Percentiles rank a stretch among this genome's conserved stretches.
Evolutionary conservation across 495 filamentous ascomycete genomes (phyloP).

Genomic region (Chaetomidium leptoderma): DNA sequence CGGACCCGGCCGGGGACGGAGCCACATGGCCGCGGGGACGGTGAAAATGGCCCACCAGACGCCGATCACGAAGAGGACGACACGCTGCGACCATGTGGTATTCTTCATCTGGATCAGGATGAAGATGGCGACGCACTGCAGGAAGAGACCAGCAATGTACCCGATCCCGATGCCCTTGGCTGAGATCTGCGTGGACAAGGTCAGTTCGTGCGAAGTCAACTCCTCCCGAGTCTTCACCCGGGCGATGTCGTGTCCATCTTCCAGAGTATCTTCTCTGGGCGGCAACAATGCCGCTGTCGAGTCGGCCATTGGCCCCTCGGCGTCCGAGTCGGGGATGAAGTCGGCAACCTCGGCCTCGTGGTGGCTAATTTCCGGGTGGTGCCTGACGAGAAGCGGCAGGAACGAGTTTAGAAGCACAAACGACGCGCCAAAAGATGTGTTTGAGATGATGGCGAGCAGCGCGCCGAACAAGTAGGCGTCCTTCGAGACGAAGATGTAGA

Average conservation of each 20-base stretch:
- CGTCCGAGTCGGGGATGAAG: slow-evolving; percentile 16
- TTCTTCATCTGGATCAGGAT: slow-evolving; percentile 66
- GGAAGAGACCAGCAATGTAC: slow-evolving; percentile 74
- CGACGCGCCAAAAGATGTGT: slow-evolving; percentile 82
- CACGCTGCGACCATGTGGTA: slow-evolving; percentile 69
- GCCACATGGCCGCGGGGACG: slow-evolving; percentile 81
- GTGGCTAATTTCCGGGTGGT: slow-evolving; percentile 57
- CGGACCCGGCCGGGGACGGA: slow-evolving; percentile 86
- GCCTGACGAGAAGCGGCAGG: slow-evolving; percentile 72
- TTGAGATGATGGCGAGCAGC: slow-evolving; percentile 79
- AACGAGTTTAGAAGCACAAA: slow-evolving; percentile 85
- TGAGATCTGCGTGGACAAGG: slow-evolving; percentile 78
- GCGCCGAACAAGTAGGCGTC: slow-evolving; percentile 74
- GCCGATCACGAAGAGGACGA: slow-evolving; percentile 82
- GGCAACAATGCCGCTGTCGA: slow-evolving; percentile 46
- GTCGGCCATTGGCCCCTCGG: slow-evolving; percentile 27
- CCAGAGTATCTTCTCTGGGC: slow-evolving; percentile 22
- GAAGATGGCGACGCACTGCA: slow-evolving; percentile 72
- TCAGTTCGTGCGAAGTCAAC: slow-evolving; percentile 60
- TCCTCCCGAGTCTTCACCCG: slow-evolving; percentile 38
- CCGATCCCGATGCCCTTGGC: slow-evolving; percentile 87
- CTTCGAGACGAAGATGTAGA: slow-evolving; percentile 74
- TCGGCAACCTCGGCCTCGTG: slow-evolving; percentile 18
- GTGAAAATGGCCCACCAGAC: slow-evolving; percentile 95
- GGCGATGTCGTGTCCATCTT: slow-evolving; percentile 36